Base-by-base conservation (phyloP, 768 basidiomycete species). In the Mycena haematopus region DNA sequence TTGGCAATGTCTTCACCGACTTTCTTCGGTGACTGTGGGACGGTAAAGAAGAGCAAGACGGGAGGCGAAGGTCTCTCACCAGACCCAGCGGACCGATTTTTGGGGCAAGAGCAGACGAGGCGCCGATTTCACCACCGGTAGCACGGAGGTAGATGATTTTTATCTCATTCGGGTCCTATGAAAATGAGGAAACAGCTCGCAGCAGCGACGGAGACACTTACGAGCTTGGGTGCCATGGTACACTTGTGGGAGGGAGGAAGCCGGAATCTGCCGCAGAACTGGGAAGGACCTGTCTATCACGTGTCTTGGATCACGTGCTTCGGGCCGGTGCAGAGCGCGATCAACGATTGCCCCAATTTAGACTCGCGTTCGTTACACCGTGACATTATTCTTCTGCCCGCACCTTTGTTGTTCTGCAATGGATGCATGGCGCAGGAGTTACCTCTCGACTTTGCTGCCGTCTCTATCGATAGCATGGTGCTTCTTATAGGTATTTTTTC, bases 1-100 rank as follows among this genome's bases (percentile, higher is more conserved):
- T 99, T 99, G 72, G 97, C 97, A 76, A 99, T 99, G 81, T 99
- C 97, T 93, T 99, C 97, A 81, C 97, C 97, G 80, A 99, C 97
- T 84, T 99, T 99, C 85, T 99, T 99, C 71, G 97, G 97, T 62
- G 97, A 98, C 97, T 99, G 70, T 52, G 60, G 24, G 40, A 29
- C 56, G 53, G 36, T 35, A 74, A 36, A 55, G 25, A 24, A 27
- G 36, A 52, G 45, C 35, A 54, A 49, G 54, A 52, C 53, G 47
- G 42, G 33, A 60, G 33, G 58, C 42, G 27, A 27, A 40, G 47
- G 49, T 33, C 3, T 80, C 95, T 73, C 76, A 99, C 96, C 76
- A 99, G 83, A 92, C 96, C 96, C 69, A 99, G 89, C 82, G 97
- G 97, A 88, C 97, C 97, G 77, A 99, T 98, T 88, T 99, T 99